These are phyloP conservation scores for Graphiopsis chlorocephala DNA, from an alignment of 2,329 filamentous ascomycete species.

Conservation along the genomic window DNA sequence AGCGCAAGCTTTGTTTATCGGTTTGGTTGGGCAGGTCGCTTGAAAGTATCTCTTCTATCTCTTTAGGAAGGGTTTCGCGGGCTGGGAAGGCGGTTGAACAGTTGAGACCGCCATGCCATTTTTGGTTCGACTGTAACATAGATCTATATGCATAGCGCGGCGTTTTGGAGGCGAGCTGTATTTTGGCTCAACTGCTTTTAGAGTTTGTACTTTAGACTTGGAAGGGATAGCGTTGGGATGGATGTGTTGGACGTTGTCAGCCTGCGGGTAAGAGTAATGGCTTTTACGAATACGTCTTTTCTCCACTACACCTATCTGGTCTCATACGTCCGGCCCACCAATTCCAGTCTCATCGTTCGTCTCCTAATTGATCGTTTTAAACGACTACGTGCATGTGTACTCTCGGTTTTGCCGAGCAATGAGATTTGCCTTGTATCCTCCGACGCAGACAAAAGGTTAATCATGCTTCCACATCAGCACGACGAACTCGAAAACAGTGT, in stretches of 20 bases:
- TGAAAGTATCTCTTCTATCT: conserved; percentile 26
- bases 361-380: background rate
- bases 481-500: background rate
- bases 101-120: background rate
- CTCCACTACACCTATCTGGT: background rate
- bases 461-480: background rate
- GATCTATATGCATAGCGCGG: background rate
- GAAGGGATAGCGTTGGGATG: background rate
- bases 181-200: background rate
- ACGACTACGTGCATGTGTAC: no score
- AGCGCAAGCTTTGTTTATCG: conserved; percentile 90
- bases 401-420: background rate
- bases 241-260: background rate
- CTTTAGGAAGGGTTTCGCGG: background rate
- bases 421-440: background rate
- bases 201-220: background rate
- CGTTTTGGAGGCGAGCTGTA: background rate
- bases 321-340: background rate
- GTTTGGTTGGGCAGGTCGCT: conserved; percentile 79
- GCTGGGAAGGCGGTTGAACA: background rate
- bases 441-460: background rate
- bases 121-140: background rate
- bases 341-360: background rate
- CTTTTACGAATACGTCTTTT: background rate
- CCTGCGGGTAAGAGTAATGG: background rate